Evolutionary conservation across 2,329 filamentous ascomycete genomes (phyloP).

Genomic region (Aspergillus phoenicis): DNA sequence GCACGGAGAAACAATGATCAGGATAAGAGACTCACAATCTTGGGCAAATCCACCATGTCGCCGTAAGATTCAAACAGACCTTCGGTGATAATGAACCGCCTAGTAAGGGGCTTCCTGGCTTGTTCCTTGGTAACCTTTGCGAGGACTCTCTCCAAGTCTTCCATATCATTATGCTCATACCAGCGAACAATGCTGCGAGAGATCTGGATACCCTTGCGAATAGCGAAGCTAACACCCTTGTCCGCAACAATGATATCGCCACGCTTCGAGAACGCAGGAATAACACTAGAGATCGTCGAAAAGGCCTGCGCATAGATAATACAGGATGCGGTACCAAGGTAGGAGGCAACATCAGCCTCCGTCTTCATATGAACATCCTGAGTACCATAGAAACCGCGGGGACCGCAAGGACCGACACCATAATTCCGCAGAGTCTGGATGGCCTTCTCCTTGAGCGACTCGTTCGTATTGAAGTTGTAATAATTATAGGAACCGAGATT

Average conservation of each 20-base stretch:
- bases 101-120: constrained; percentile 81
- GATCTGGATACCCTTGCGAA: constrained; percentile 91
- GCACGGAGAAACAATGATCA: not conserved
- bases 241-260: constrained; percentile 97
- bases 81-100: constrained; percentile 94
- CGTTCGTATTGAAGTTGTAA: constrained; percentile 94
- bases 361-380: constrained; percentile 98
- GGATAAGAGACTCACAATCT: constrained; percentile 62
- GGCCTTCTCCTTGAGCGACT: constrained; percentile 90
- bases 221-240: constrained; percentile 87
- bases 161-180: constrained; percentile 96
- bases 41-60: constrained; percentile 81
- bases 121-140: constrained; percentile 86
- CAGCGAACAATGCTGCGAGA: constrained; percentile 87
- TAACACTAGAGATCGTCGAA: constrained; percentile 94
- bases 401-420: constrained; percentile 93
- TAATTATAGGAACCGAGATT: constrained; percentile 97
- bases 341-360: constrained; percentile 88
- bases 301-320: constrained; percentile 97
- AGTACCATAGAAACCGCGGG: constrained; percentile 96
- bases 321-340: constrained; percentile 81
- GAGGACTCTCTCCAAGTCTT: constrained; percentile 84
- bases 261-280: constrained; percentile 94
- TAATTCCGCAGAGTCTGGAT: constrained; percentile 93
- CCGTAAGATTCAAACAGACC: constrained; percentile 89